phyloP scores from a whole-genome alignment of 352 stramenopile species.

The Globisporangium carolinianum region DNA sequence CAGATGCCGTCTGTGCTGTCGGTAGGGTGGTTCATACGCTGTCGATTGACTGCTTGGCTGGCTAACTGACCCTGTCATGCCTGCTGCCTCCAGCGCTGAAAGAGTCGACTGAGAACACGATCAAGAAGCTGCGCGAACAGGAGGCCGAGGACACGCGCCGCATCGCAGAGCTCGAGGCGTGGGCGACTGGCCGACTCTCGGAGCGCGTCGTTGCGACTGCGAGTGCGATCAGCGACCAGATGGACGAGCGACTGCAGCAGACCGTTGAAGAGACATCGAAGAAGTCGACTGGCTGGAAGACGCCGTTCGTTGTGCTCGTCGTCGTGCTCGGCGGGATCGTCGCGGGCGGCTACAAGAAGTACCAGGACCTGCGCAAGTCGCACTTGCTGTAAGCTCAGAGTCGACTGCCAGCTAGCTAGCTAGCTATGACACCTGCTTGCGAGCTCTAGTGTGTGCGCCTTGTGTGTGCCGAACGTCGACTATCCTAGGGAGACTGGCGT shows the following conservation, averaged over 20 bases:
- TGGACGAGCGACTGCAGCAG: slow-evolving; percentile 59
- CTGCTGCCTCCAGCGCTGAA: slow-evolving; percentile 35
- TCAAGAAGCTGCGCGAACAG: slow-evolving; percentile 73
- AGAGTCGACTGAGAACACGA: slow-evolving; percentile 77
- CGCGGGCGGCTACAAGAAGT: slow-evolving; percentile 79
- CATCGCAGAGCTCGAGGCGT: slow-evolving; percentile 67
- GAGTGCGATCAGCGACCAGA: slow-evolving; percentile 53
- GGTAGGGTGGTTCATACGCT: too few species aligned
- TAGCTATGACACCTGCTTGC: too few species aligned
- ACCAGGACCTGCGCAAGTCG: slow-evolving; percentile 83
- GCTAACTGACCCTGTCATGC: too few species aligned
- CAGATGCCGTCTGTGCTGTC: too few species aligned
- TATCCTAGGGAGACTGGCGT: too few species aligned
- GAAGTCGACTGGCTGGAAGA: slow-evolving; percentile 76
- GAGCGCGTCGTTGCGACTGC: slow-evolving; percentile 53
- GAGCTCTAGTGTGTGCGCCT: too few species aligned
- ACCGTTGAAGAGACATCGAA: slow-evolving; percentile 69
- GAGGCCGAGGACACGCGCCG: slow-evolving; percentile 56
- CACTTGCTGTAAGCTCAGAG: slow-evolving; percentile 63
- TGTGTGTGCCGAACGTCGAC: not conserved
- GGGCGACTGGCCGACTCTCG: slow-evolving; percentile 48
- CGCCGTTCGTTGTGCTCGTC: slow-evolving; percentile 73
- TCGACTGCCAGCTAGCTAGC: too few species aligned
- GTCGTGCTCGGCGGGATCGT: slow-evolving; percentile 52
- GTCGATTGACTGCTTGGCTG: too few species aligned